Evolutionary conservation across 768 basidiomycete species (phyloP), one percentile per base, ranked within the genome.

Genomic region (Phylloporus arenicola): DNA sequence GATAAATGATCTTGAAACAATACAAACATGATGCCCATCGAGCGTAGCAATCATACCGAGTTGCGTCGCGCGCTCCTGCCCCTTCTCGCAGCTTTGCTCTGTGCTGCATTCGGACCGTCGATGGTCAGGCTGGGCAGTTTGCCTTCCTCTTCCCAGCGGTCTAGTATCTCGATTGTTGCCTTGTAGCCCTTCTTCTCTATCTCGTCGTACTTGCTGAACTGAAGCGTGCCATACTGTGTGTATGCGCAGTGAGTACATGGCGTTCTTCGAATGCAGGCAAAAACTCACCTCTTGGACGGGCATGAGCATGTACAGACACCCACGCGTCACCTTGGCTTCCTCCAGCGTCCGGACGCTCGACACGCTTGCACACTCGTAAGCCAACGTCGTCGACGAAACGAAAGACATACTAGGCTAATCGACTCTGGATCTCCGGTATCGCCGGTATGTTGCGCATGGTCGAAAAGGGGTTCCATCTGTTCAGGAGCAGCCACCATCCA

Each of bases 321-420:
- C 90, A 9, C 86, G 86, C 3, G 86, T 79, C 6, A 81, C 79
- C 68, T 98, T 98, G n/a, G 92, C 94, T 55, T 95, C 93, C 67
- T 96, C 93, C 7, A 98, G 74, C 1, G 92, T 95, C 62, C 84
- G 90, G 29, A 97, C 93, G 56, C 91, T 92, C 57, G 96, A 95
- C 2, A 97, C 94, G 65, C 94, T 98, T 49, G 7, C 30, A 8
- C 25, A 29, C 8, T 6, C 3, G n/a, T 29, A 14, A 43, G n/a
- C 16, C 42, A 17, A 27, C 24, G 25, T 13, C 16, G 16, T 3
- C 25, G 10, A 2, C 10, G 6, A 14, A n/a, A 9, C n/a, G n/a
- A 42, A 27, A 11, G 19, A 20, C 2, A 78, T 92, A 96, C 94
- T 98, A 99, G 46, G 95, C 91, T 42, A 99, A 76, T 13, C 96